Conservation (phyloP, 2,329 filamentous ascomycete species). For the Ophiostoma angusticollis region DNA sequence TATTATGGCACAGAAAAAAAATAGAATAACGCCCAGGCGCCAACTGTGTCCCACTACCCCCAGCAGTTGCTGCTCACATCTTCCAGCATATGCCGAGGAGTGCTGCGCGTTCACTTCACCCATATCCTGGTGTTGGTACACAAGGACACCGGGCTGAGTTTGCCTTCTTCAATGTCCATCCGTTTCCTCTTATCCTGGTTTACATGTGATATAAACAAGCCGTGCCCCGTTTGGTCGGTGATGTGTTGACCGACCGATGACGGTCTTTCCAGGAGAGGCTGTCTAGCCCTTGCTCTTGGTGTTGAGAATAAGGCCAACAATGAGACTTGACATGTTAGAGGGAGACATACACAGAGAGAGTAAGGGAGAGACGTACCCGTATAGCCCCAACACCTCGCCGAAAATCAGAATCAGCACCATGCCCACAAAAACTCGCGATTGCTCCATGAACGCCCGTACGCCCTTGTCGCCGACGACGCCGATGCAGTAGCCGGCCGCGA, state of each 20-base stretch:
- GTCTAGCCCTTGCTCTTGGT: slow-evolving; percentile 58
- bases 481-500: slow-evolving; percentile 93
- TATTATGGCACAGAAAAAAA: background rate
- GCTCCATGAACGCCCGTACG: slow-evolving; percentile 89
- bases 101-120: no score
- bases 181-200: no score
- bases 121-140: no score
- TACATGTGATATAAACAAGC: no score
- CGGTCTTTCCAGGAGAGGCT: background rate
- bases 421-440: slow-evolving; percentile 90
- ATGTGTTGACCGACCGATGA: no score
- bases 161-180: no score
- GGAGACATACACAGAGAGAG: background rate
- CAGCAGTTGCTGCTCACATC: no score
- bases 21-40: slow-evolving; percentile 5
- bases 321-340: slow-evolving; percentile 46
- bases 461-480: slow-evolving; percentile 90
- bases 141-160: no score
- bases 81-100: no score
- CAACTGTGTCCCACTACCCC: no score
- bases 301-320: slow-evolving; percentile 87
- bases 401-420: slow-evolving; percentile 99
- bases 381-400: slow-evolving; percentile 90
- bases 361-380: slow-evolving; percentile 52
- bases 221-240: no score